Percentiles rank a stretch among this genome's conserved stretches.
phyloP scores from a whole-genome alignment of 2,329 filamentous ascomycete species.

The Fusarium devonianum region DNA sequence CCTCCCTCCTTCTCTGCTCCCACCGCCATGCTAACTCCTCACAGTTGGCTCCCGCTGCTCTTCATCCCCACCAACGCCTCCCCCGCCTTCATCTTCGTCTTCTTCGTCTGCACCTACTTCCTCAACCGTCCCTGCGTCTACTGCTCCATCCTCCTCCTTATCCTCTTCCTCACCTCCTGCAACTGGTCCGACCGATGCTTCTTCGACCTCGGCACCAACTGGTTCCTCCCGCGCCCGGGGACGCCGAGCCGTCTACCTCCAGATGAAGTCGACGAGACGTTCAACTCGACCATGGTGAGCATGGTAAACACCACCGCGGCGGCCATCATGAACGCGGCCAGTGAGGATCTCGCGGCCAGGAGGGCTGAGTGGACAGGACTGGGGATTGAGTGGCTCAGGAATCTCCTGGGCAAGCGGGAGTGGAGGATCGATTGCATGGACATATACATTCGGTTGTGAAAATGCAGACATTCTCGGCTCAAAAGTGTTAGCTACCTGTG shows the following conservation, averaged over 20 bases:
- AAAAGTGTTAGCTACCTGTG: background rate
- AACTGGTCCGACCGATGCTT: slow-evolving; percentile 91
- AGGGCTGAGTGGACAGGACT: slow-evolving; percentile 75
- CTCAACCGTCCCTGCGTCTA: slow-evolving; percentile 97
- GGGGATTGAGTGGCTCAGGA: slow-evolving; percentile 86
- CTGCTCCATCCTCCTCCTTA: slow-evolving; percentile 93
- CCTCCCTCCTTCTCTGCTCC: slow-evolving; percentile 13
- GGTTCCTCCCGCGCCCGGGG: slow-evolving; percentile 81
- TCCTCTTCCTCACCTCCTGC: slow-evolving; percentile 91
- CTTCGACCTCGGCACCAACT: slow-evolving; percentile 90
- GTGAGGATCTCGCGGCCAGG: slow-evolving; percentile 65
- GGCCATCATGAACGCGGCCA: slow-evolving; percentile 70
- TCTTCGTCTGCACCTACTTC: slow-evolving; percentile 93
- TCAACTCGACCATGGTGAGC: slow-evolving; percentile 60
- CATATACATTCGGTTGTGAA: slow-evolving; percentile 78
- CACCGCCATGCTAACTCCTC: slow-evolving; percentile 45
- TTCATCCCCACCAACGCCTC: slow-evolving; percentile 89
- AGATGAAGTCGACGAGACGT: slow-evolving; percentile 42
- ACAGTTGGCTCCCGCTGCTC: slow-evolving; percentile 83
- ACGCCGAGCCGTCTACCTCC: slow-evolving; percentile 41
- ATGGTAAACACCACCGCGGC: slow-evolving; percentile 74
- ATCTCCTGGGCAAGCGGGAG: slow-evolving; percentile 80
- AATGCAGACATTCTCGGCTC: no score
- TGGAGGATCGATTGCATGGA: slow-evolving; percentile 94
- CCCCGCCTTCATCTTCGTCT: slow-evolving; percentile 84